A percentile compares a stretch with the other conserved stretches of the same genome.
These are phyloP conservation scores for Petrea volubilis DNA, from an alignment of 257 asterid species.

Conservation along the genomic window DNA sequence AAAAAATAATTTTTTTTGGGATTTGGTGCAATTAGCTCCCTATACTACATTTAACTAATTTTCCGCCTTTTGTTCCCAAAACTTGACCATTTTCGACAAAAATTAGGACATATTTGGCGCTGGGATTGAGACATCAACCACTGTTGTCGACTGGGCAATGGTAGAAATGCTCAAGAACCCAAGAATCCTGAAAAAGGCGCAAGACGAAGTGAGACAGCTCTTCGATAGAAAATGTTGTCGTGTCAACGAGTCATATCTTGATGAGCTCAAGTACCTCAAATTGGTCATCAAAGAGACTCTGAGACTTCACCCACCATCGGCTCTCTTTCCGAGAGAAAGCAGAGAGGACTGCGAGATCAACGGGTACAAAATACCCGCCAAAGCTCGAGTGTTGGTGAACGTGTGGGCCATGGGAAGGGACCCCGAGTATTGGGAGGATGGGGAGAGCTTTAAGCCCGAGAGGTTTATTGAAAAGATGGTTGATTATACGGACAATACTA, in stretches of 20 bases:
- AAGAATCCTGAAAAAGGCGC: conserved; percentile 8
- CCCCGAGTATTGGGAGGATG: conserved; percentile 27
- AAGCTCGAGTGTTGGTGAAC: conserved; percentile 19
- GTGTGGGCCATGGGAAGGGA: conserved; percentile 30
- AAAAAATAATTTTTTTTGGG: too few relatives aligned
- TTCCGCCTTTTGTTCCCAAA: neutral
- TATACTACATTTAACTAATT: too few relatives aligned
- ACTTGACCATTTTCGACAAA: neutral
- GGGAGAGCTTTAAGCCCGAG: conserved; percentile 24
- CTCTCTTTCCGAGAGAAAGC: conserved; percentile 24
- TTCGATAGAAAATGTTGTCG: neutral
- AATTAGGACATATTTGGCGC: conserved; percentile 21
- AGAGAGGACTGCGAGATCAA: neutral
- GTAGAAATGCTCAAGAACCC: conserved; percentile 31
- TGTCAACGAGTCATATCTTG: neutral
- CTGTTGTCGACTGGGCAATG: conserved; percentile 17
- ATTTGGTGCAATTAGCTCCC: neutral
- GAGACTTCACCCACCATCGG: conserved; percentile 24
- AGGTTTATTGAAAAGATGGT: conserved; percentile 10
- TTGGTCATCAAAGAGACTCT: conserved; percentile 28
- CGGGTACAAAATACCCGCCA: conserved; percentile 22
- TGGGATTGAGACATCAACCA: conserved; percentile 22
- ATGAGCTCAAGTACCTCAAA: conserved; percentile 17
- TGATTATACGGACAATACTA: neutral
- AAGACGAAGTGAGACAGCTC: conserved; percentile 17